phyloP scores from a whole-genome alignment of 1,284 basidiomycete genomes.

The Austropuccinia psidii region DNA sequence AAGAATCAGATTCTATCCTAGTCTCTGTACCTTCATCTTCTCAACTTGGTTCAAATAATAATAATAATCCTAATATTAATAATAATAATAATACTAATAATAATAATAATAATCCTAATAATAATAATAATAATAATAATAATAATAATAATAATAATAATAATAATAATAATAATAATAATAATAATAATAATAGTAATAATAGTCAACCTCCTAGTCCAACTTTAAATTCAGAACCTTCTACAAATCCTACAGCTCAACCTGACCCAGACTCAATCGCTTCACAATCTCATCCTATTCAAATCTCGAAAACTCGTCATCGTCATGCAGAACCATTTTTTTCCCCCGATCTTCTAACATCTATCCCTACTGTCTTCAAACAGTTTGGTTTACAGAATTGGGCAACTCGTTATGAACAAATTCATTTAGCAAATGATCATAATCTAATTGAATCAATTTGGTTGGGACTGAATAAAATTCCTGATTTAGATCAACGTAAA shows the following conservation, averaged over 20 bases:
- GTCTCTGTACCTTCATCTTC: neutral
- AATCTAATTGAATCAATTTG: conserved; percentile 4
- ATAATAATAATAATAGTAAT: neutral
- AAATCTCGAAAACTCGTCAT: conserved; percentile 22
- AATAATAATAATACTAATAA: no score
- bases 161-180: no score
- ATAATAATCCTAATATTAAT: no score
- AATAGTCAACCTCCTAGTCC: conserved; percentile 13
- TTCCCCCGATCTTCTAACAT: conserved; percentile 9
- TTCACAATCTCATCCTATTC: conserved; percentile 14
- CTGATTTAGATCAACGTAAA: conserved; percentile 3
- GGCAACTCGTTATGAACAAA: conserved; percentile 9
- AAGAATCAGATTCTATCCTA: conserved; percentile 28
- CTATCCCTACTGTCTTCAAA: conserved; percentile 20
- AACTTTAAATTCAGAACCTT: conserved; percentile 15
- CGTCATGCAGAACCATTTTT: conserved; percentile 33
- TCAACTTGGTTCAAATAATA: no score
- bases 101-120: no score
- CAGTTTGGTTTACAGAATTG: conserved; percentile 25
- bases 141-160: neutral
- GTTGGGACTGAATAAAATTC: conserved; percentile 6
- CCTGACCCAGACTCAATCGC: neutral
- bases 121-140: no score
- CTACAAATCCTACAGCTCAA: no score
- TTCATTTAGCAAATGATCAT: conserved; percentile 2